Evolutionary conservation across 371 early-diverging fungal genomes (phyloP), one percentile per base, ranked within the genome.

Genomic region (Syncephalastrum sp.): DNA sequence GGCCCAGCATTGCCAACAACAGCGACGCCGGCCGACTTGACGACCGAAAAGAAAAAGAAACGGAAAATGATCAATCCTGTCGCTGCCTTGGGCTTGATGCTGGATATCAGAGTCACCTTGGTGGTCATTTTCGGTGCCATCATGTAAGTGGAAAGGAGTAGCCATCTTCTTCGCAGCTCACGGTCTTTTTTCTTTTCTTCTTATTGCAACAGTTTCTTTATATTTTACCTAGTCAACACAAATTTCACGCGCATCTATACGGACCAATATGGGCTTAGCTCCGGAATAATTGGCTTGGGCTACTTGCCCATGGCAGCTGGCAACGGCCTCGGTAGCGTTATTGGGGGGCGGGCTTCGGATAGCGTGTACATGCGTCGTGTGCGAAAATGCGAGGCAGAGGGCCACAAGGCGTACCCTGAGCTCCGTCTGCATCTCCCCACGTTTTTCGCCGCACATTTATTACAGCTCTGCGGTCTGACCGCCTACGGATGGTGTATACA

Each of bases 401-500:
- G 60, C 10, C 63, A 54, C 38, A 33, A 10, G 47, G 27, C 49
- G 2, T 57, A 53, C 47, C 75, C 79, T 0, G 79, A 79, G 45
- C 58, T 71, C 65, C 67, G 79, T 14, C 19, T 79, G n/a, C 63
- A 68, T 46, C 24, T 42, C 46, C 59, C 59, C 38, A 38, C 60
- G 12, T 65, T 69, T 21, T 60, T 54, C 47, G 47, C 42, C 10
- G 51, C 65, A 2, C 50, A 65, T 29, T 13, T 60, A 5, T 19
- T 77, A 4, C 61, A 69, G 14, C 14, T 65, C 2, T 7, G 50
- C 15, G 48, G 67, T 7, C 61, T 71, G 6, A 33, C 56, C 19
- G 70, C 59, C 6, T 77, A 70, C 56, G 78, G 78, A 0, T 77
- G 78, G 78, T 70, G 72, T 49, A 15, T 72, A 8, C 50, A 70